Evolutionary conservation across 1,284 basidiomycete genomes (phyloP).

Genomic region (Moesziomyces sp.): DNA sequence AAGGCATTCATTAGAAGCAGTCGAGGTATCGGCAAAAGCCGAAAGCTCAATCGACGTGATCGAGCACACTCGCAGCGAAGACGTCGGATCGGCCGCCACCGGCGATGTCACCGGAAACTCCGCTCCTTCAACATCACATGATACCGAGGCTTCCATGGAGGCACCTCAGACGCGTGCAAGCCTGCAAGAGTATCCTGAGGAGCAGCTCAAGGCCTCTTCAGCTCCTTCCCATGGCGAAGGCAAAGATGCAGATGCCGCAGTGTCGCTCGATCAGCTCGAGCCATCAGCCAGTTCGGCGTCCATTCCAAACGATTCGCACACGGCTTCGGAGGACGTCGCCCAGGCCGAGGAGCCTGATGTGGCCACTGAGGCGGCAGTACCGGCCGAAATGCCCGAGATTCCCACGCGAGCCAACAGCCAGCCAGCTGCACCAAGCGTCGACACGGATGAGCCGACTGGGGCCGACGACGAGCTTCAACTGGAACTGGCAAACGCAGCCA

Average conservation of each 20-base stretch:
- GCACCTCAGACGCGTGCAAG: neutral
- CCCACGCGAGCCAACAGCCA: neutral
- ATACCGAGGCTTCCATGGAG: neutral
- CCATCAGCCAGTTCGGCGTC: neutral
- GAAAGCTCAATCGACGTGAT: neutral
- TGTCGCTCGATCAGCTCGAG: neutral
- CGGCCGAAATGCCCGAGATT: neutral
- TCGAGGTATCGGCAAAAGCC: neutral
- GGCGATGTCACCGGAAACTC: too few species aligned
- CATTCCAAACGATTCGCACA: neutral
- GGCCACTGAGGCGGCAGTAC: neutral
- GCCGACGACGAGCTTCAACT: conserved; percentile 10
- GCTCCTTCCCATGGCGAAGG: neutral
- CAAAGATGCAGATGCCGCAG: neutral
- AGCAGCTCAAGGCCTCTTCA: neutral
- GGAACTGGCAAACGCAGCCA: conserved; percentile 27
- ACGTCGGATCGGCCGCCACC: neutral
- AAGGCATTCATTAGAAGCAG: neutral
- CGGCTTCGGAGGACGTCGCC: neutral
- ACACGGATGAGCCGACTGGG: neutral
- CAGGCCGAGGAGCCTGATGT: neutral
- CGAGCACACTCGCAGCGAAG: neutral
- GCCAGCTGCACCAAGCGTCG: neutral
- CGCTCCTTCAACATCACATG: neutral
- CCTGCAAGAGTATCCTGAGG: neutral